Base-by-base conservation (phyloP, 2,329 filamentous ascomycete species). In the Diplodia mutila region DNA sequence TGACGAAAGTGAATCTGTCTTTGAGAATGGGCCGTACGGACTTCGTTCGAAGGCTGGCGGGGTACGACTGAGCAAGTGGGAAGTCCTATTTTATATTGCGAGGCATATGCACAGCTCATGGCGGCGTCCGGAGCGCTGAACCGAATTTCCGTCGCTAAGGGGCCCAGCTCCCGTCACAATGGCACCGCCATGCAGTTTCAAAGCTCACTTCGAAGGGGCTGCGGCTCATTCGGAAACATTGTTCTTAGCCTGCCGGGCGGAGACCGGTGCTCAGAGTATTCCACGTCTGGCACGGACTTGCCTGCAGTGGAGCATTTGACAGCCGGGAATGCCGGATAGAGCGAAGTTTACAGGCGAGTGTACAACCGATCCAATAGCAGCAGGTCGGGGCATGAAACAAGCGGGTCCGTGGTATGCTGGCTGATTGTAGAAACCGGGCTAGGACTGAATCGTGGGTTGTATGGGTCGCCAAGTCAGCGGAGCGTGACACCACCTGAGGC, bases 391-490 rank as follows among this genome's bases (percentile, higher is more conserved):
- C 42, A 27, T 51, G 59, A 48, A 48, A 63, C 46, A 25, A 21
- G 59, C 46, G 59, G 59, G 46, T 39, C 59, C n/a, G 46, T 63
- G 59, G 29, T 32, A 51, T 51, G 59, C 59, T 51, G 59, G 27
- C 46, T 51, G 42, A 21, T 63, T 29, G 29, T 63, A 18, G 49
- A 29, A 63, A 63, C 34, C 27, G 29, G 39, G 34, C 46, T 51
- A 63, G 21, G 59, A 63, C 59, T 63, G 59, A 63, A 39, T 63
- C 59, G 59, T 25, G 42, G 42, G 14, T 29, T 51, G 46, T 48
- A 61, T 48, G 57, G 39, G 57, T 18, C 39, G 57, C 57, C 39
- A 61, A 61, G 57, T 63, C 59, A 39, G 46, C 59, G 59, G 42
- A 52, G 27, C n/a, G 42, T 63, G 59, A 51, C 59, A 51, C 59